A percentile compares a stretch with the other conserved stretches of the same genome.
These are phyloP conservation scores for Reutealis trisperma DNA, from an alignment of 345 rosid species.

Conservation along the genomic window DNA sequence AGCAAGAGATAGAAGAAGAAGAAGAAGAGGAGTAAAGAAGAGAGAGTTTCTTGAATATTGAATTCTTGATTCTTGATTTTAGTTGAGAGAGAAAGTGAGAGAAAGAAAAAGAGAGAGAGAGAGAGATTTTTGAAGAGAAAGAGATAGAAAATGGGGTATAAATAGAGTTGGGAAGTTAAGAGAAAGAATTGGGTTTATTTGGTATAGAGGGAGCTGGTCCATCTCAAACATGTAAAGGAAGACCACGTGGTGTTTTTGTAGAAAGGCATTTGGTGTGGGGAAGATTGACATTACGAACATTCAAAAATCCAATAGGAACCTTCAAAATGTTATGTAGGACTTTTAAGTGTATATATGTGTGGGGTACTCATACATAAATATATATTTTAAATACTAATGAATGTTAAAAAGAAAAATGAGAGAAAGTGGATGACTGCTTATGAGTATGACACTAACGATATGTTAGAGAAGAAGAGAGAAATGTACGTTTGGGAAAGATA, in stretches of 20 bases:
- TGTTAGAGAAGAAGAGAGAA: no score
- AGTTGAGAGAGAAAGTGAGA: not conserved
- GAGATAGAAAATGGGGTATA: slow-evolving; percentile 23
- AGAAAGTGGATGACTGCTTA: not conserved
- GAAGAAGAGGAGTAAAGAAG: not conserved
- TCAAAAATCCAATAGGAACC: not conserved
- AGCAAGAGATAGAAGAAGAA: no score
- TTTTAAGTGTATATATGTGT: no score
- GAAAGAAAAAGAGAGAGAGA: not conserved
- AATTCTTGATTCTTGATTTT: not conserved
- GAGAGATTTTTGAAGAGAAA: not conserved
- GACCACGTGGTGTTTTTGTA: slow-evolving; percentile 46
- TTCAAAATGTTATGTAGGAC: no score
- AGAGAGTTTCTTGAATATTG: not conserved
- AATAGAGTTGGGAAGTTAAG: slow-evolving; percentile 30
- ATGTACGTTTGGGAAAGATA: not conserved
- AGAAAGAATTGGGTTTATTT: not conserved
- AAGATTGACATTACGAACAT: not conserved
- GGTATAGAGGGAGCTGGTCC: slow-evolving; percentile 30
- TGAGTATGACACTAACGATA: not conserved
- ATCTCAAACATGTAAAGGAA: slow-evolving; percentile 40
- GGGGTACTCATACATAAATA: no score
- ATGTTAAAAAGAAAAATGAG: no score
- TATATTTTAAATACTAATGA: no score
- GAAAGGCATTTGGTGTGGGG: slow-evolving; percentile 29